Conservation (phyloP, 2,329 filamentous ascomycete species). For the Claviceps sp. region DNA sequence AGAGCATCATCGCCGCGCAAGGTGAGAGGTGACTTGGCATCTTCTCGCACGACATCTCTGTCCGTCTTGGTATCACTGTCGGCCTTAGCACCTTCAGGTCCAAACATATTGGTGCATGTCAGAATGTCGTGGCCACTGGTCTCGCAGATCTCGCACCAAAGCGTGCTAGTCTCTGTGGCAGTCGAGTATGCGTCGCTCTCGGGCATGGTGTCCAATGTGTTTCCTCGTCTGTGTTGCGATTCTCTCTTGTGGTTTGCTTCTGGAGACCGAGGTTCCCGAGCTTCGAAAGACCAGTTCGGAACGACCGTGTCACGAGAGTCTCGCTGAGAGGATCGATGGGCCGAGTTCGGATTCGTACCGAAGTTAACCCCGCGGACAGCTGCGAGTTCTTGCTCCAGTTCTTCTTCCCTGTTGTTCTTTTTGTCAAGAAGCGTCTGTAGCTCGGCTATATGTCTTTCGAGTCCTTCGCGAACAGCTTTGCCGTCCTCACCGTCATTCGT, state of each 20-base stretch:
- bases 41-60: slow-evolving; percentile 23
- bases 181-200: slow-evolving; percentile 59
- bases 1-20: slow-evolving; percentile 28
- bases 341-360: slow-evolving; percentile 14
- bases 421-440: slow-evolving; percentile 59
- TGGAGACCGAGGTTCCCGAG: slow-evolving; percentile 31
- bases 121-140: slow-evolving; percentile 84
- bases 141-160: slow-evolving; percentile 96
- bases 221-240: slow-evolving; percentile 13
- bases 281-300: slow-evolving; percentile 37
- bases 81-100: slow-evolving; percentile 26
- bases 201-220: slow-evolving; percentile 53
- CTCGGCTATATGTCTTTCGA: slow-evolving; percentile 71
- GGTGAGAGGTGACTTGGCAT: slow-evolving; percentile 26
- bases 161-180: slow-evolving; percentile 56
- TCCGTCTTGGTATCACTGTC: slow-evolving; percentile 18
- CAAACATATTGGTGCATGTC: slow-evolving; percentile 85
- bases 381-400: slow-evolving; percentile 73
- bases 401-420: slow-evolving; percentile 64
- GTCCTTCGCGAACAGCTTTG: slow-evolving; percentile 39
- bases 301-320: slow-evolving; percentile 56
- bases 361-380: slow-evolving; percentile 36
- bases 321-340: slow-evolving; percentile 43
- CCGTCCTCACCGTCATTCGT: slow-evolving; percentile 11
- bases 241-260: slow-evolving; percentile 34